Evolutionary conservation across 768 basidiomycete species (phyloP).

Genomic region (Suillus occidentalis): DNA sequence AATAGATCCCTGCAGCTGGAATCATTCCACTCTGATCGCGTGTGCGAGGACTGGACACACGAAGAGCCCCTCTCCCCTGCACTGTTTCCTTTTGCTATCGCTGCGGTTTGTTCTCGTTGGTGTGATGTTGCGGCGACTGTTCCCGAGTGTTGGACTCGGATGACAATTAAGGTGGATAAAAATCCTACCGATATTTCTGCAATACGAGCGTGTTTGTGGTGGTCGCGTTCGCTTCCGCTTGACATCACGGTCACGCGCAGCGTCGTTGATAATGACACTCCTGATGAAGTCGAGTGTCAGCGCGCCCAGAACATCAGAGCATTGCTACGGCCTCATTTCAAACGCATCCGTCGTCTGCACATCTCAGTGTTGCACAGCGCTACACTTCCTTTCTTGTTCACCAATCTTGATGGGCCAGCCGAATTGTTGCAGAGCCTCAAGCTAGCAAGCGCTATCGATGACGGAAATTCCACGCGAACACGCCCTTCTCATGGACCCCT

Average conservation of each 20-base stretch:
- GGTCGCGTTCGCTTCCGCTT: constrained; percentile 5
- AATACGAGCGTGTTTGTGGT: constrained; percentile 2
- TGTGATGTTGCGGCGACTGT: constrained; percentile 13
- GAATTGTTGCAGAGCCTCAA: not conserved
- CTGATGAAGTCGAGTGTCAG: not conserved
- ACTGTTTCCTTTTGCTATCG: constrained; percentile 11
- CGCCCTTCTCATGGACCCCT: not conserved
- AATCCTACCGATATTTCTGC: not conserved
- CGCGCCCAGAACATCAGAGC: not conserved
- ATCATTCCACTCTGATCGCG: not conserved
- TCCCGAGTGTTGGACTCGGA: constrained; percentile 20
- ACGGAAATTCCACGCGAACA: not conserved
- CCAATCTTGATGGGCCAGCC: not conserved
- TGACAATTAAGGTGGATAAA: constrained; percentile 17
- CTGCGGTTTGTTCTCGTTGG: constrained; percentile 21
- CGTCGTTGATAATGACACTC: not conserved
- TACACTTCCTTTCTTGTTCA: constrained; percentile 5
- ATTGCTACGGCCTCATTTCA: not conserved
- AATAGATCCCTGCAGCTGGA: not conserved
- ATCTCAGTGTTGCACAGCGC: constrained; percentile 3
- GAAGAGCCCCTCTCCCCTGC: constrained; percentile 1
- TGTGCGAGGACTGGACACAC: not conserved
- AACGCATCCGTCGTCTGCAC: not conserved
- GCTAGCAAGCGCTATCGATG: not conserved
- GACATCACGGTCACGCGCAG: constrained; percentile 1